Evolutionary conservation across 2,329 filamentous ascomycete genomes (phyloP), one percentile per base, ranked within the genome.

Genomic region (Sporothrix schenckii): DNA sequence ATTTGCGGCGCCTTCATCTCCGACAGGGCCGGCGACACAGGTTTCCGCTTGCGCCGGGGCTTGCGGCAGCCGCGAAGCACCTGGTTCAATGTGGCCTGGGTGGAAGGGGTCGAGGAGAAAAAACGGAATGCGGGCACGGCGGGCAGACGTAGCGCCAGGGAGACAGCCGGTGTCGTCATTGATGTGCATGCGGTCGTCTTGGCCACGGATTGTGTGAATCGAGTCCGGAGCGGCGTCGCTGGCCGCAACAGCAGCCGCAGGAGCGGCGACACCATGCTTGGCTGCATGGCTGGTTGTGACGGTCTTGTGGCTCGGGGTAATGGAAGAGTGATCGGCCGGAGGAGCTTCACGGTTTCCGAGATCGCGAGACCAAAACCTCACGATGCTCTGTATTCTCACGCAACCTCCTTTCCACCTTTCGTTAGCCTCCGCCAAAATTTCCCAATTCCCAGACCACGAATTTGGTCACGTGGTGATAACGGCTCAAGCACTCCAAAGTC

Each of bases 1-100:
- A 97, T 90, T 78, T 91, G 88, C 4, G 95, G 93, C 56, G 92
- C 87, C 67, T 88, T 80, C 72, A 86, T 86, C 73, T 85, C 85
- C 66, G 85, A 85, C 69, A 99, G 87, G 27, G 94, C 94, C 0
- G 95, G 95, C 2, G 94, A 98, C 67, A 92, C 89, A 75, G 92
- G 88, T 81, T 97, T 93, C 74, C 95, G 92, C 1, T 91, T 92
- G 71, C 88, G 88, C 81, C 97, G 93, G 65, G 88, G 85, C 75
- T 88, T 88, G 73, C 95, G 91, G 78, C 92, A 94, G 75, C 93
- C 92, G 73, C 87, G 86, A 21, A 91, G 84, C 71, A 93, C 88
- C 80, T 93, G 91, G 82, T 90, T 92, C 75, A 91, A 85, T 10
- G 91, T 93, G 69, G 90, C 88, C 74, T 82, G 81, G 70, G 81